Base-by-base conservation (phyloP, 768 basidiomycete species). In the Termitomyces sp. region DNA sequence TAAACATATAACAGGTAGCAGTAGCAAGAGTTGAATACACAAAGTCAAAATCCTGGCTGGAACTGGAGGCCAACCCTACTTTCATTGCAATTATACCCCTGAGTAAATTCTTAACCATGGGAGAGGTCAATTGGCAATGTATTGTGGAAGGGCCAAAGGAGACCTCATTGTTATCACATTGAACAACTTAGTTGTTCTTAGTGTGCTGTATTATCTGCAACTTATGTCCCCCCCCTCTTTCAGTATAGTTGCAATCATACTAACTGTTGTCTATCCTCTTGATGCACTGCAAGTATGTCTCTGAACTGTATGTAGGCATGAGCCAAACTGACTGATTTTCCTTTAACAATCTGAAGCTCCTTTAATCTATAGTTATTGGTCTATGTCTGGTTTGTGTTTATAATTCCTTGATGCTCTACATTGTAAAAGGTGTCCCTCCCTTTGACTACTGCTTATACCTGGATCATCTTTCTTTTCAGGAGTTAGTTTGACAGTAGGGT, bases 381-480 rank as follows among this genome's bases (percentile, higher is more conserved):
- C n/a, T n/a, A n/a, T n/a, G n/a, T n/a, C n/a, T 14, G 19, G 19
- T 23, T 37, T 48, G 17, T 9, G 12, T 7, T 44, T 47, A 14
- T 31, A 15, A n/a, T 46, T 33, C n/a, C n/a, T n/a, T n/a, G n/a
- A n/a, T n/a, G n/a, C n/a, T 10, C 5, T 17, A 28, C 41, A 14
- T 42, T 40, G 21, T 15, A 31, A 7, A 19, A 83, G 85, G 87
- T 23, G 86, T 89, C 10, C 76, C 88, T 8, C 68, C 21, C 74
- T 91, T 15, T 87, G 87, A 63, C 74, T 89, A 1, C 74, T 91
- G 1, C 79, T 91, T 26, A 74, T 89, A 50, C 87, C 87, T 0
- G 88, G 88, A 5, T 74, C 77, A 2, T 74, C 86, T 0, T 89
- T n/a, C n/a, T 89, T 88, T 10, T 78, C 78, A 3, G 87, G 86